phyloP scores from a whole-genome alignment of 2,329 filamentous ascomycete genomes.

The Penicillium rolfsii region DNA sequence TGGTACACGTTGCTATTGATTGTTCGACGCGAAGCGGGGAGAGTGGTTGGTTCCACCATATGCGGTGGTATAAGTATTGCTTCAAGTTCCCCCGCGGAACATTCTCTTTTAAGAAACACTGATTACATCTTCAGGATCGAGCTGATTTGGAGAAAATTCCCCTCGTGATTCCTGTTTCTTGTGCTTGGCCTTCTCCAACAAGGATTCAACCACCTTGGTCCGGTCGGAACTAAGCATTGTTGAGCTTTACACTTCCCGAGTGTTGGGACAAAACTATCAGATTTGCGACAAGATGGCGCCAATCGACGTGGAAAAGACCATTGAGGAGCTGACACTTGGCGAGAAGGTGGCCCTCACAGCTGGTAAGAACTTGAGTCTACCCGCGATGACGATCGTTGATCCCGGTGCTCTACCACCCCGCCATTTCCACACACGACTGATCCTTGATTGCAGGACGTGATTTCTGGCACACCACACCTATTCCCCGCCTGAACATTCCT shows the following conservation, averaged over 20 bases:
- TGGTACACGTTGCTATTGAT: not conserved
- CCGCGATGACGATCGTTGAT: not conserved
- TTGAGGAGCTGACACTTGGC: conserved; percentile 57
- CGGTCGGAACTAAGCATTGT: not conserved
- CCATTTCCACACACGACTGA: not conserved
- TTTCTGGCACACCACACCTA: conserved; percentile 70
- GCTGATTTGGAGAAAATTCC: not conserved
- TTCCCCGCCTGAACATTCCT: conserved; percentile 66
- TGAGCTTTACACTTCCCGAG: not conserved
- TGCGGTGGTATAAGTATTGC: conserved; percentile 4
- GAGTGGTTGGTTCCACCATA: not conserved
- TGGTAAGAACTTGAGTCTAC: conserved; percentile 33
- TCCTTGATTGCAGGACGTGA: conserved; percentile 48
- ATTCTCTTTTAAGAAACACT: not conserved
- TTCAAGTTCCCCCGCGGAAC: not conserved
- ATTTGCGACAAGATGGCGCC: conserved; percentile 34
- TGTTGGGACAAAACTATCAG: not conserved
- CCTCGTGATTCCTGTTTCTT: not conserved
- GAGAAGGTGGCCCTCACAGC: conserved; percentile 58
- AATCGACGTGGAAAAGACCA: conserved; percentile 52
- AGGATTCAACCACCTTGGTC: not conserved
- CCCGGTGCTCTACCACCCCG: not conserved
- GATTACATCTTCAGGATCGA: not conserved
- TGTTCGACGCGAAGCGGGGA: not conserved
- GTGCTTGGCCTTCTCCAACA: not conserved